Conservation (phyloP, 306 rosid species). For the Purshia tridentata region DNA sequence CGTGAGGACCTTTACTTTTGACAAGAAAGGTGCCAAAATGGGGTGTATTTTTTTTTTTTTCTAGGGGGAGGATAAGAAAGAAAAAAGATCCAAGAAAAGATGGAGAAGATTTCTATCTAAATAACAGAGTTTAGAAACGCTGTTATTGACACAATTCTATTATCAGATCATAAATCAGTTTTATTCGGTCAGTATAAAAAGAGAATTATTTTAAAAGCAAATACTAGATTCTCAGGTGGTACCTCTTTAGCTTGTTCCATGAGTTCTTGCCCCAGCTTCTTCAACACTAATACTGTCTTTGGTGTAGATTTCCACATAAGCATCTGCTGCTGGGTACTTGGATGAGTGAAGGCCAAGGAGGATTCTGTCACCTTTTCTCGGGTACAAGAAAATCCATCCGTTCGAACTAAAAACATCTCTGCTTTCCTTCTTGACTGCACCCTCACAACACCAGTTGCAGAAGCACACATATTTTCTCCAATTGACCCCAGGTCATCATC, state of each 20-base stretch:
- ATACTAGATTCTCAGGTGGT: slow-evolving; percentile 13
- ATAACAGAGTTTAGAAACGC: neutral
- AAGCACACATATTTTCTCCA: slow-evolving; percentile 88
- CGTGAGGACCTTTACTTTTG: neutral
- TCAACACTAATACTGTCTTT: slow-evolving; percentile 83
- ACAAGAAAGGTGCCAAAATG: neutral
- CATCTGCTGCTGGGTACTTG: slow-evolving; percentile 99
- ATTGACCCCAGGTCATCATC: slow-evolving; percentile 49
- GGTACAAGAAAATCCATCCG: slow-evolving; percentile 88
- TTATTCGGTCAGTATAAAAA: neutral
- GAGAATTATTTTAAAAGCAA: neutral
- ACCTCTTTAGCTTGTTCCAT: slow-evolving; percentile 99
- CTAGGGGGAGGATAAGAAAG: neutral
- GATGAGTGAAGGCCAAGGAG: slow-evolving; percentile 96
- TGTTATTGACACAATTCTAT: neutral
- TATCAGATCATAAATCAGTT: neutral
- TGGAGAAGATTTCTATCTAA: neutral
- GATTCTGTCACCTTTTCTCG: slow-evolving; percentile 95
- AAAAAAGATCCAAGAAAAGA: neutral
- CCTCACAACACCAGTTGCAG: slow-evolving; percentile 97
- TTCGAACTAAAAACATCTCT: slow-evolving; percentile 93
- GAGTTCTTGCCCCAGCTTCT: slow-evolving; percentile 84
- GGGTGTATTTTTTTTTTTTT: too few species aligned
- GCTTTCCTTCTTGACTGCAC: slow-evolving; percentile 97
- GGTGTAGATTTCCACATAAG: slow-evolving; percentile 98